phyloP scores from a whole-genome alignment of 106 monocot species.

The Hemerocallis citrina region DNA sequence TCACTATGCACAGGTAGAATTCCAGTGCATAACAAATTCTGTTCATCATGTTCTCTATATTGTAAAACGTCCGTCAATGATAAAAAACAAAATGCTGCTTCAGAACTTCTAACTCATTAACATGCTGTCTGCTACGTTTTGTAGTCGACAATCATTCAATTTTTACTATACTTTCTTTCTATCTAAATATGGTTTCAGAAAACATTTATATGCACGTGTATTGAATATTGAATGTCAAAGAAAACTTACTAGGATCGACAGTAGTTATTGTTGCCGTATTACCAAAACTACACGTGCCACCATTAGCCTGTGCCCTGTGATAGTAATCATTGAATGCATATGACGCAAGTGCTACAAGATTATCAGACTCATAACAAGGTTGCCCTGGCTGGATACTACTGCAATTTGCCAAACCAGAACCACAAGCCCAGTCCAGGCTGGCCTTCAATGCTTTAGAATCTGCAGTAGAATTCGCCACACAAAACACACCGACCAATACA shows the following conservation, averaged over 20 bases:
- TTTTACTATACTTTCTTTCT: too few species aligned
- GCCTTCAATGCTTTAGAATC: constrained; percentile 36
- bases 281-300: constrained; percentile 63
- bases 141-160: too few species aligned
- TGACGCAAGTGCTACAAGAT: constrained; percentile 42
- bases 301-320: constrained; percentile 48
- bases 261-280: constrained; percentile 45
- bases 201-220: too few species aligned
- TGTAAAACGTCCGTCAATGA: too few species aligned
- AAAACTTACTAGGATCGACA: constrained; percentile 57
- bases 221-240: constrained; percentile 76
- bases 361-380: constrained; percentile 54
- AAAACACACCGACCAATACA: constrained; percentile 42
- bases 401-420: constrained; percentile 72
- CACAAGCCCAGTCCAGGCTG: constrained; percentile 93
- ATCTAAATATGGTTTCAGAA: too few species aligned
- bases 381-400: constrained; percentile 72
- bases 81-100: too few species aligned
- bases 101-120: too few species aligned
- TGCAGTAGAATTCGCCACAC: constrained; percentile 68
- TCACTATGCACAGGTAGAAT: too few species aligned
- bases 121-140: too few species aligned
- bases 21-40: too few species aligned
- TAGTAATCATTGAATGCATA: constrained; percentile 75
- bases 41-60: too few species aligned